Evolutionary conservation across 1,284 basidiomycete genomes (phyloP).

Genomic region (Termitomyces sp.): DNA sequence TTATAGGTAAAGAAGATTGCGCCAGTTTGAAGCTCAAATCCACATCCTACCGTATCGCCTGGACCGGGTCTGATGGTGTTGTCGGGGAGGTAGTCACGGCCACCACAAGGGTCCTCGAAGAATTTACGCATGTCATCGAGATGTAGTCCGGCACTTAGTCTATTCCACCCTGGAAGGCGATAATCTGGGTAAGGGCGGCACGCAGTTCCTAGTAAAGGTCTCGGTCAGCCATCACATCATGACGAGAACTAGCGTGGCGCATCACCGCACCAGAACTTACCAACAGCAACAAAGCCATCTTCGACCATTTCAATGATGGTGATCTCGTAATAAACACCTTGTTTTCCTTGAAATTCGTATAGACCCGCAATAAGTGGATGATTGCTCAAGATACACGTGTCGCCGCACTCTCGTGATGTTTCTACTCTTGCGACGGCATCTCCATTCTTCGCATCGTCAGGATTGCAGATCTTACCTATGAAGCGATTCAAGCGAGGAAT

Average conservation of each 20-base stretch:
- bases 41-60: slow-evolving; percentile 58
- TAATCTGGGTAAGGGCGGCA: slow-evolving; percentile 61
- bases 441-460: slow-evolving; percentile 31
- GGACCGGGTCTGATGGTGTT: slow-evolving; percentile 25
- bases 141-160: slow-evolving; percentile 59
- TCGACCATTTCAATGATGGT: slow-evolving; percentile 46
- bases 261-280: slow-evolving; percentile 28
- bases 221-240: background rate
- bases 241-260: background rate
- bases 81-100: slow-evolving; percentile 46
- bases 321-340: slow-evolving; percentile 62
- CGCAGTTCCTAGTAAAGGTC: slow-evolving; percentile 44
- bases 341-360: slow-evolving; percentile 48
- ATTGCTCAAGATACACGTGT: slow-evolving; percentile 53
- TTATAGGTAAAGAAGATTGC: slow-evolving; percentile 65
- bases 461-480: slow-evolving; percentile 33
- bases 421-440: slow-evolving; percentile 34
- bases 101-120: slow-evolving; percentile 62
- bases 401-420: slow-evolving; percentile 40
- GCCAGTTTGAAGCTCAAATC: slow-evolving; percentile 51
- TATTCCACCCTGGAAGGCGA: slow-evolving; percentile 70
- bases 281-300: slow-evolving; percentile 50
- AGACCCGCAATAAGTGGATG: slow-evolving; percentile 58
- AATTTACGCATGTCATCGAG: slow-evolving; percentile 70
- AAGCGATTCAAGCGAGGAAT: slow-evolving; percentile 35